Conservation (phyloP, 768 basidiomycete species). For the Porpolomopsis calyptriformis region DNA sequence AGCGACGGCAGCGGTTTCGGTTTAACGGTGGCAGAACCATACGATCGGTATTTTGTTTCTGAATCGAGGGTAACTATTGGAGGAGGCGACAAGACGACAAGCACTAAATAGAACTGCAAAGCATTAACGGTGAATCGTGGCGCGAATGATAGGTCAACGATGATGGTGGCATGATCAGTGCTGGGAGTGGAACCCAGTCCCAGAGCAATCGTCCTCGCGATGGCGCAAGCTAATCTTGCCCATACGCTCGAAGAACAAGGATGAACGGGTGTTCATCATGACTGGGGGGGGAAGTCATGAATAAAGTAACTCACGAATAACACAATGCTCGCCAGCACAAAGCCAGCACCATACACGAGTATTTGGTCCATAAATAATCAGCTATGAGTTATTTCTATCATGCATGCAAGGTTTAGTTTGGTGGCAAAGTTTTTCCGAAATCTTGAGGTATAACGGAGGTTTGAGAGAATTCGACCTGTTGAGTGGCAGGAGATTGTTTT, state of each 20-base stretch:
- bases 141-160: not conserved
- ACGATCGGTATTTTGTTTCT: conserved; percentile 60
- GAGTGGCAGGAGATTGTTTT: too few species aligned
- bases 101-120: conserved; percentile 53
- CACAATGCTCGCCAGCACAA: conserved; percentile 22
- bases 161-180: conserved; percentile 22
- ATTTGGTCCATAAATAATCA: conserved; percentile 18
- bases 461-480: too few species aligned
- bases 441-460: too few species aligned
- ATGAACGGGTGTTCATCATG: conserved; percentile 65
- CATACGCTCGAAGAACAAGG: conserved; percentile 85
- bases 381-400: not conserved
- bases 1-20: conserved; percentile 47
- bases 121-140: conserved; percentile 7
- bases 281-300: not conserved
- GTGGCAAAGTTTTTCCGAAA: not conserved
- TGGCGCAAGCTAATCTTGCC: conserved; percentile 47
- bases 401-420: not conserved
- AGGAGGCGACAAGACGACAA: conserved; percentile 66
- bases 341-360: conserved; percentile 27
- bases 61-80: conserved; percentile 51
- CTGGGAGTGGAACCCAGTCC: too few species aligned
- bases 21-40: conserved; percentile 36
- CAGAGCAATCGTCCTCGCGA: conserved; percentile 48
- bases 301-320: conserved; percentile 25